Conservation (phyloP, 1,139 yeast genomes). For the Protomyces macrosporus region DNA sequence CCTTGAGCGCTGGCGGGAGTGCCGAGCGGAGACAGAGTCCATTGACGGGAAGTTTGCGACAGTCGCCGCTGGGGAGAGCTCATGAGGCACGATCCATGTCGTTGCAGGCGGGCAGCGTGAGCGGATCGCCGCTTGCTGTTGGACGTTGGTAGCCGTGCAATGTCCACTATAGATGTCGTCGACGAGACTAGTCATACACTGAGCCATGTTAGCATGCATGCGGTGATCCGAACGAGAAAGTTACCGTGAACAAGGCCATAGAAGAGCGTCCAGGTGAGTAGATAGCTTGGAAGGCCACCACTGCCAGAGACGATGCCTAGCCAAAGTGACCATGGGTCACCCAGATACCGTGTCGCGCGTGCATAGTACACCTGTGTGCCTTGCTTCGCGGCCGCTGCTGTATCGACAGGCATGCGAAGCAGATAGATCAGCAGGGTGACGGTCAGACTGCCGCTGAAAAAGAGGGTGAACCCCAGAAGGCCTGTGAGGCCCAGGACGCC, state of each 20-base stretch:
- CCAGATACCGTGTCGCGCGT: constrained; percentile 7
- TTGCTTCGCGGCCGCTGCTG: neutral
- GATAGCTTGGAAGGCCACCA: constrained; percentile 15
- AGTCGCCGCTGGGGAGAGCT: neutral
- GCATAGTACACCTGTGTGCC: neutral
- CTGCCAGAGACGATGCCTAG: constrained; percentile 8
- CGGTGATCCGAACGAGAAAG: neutral
- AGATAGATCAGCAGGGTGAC: constrained; percentile 16
- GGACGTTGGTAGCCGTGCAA: neutral
- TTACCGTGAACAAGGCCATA: constrained; percentile 27
- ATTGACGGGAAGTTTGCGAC: neutral
- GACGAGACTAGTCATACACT: neutral
- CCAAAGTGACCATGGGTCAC: constrained; percentile 18
- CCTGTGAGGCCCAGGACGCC: constrained; percentile 28
- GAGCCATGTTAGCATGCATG: neutral
- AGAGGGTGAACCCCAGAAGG: constrained; percentile 19
- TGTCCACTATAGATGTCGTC: neutral
- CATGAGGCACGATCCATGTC: neutral
- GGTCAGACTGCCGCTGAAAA: constrained; percentile 2
- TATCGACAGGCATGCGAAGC: neutral
- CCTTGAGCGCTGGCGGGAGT: neutral
- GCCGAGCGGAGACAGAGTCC: neutral
- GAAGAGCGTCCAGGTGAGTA: constrained; percentile 28
- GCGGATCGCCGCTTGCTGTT: neutral
- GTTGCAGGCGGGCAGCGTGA: neutral